Evolutionary conservation across 2,329 filamentous ascomycete genomes (phyloP), one percentile per base, ranked within the genome.

Genomic region (Claviceps digitariae): DNA sequence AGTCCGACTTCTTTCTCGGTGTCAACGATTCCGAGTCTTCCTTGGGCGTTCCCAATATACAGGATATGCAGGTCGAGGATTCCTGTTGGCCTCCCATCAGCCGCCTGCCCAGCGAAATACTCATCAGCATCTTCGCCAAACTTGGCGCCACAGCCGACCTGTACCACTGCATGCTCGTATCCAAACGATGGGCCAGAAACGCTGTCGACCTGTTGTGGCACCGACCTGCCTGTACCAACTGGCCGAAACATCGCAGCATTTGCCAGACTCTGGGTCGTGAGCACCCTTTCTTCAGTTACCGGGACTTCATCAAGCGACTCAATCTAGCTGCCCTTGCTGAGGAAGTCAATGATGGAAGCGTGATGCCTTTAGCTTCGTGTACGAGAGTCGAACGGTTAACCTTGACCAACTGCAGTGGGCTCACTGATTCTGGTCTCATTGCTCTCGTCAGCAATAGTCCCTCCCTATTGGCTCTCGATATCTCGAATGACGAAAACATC

Each of bases 161-260:
- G 60, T 79, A 89, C 60, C 84, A 83, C 69, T 94, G 87, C 69
- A 90, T 97, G 87, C 75, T 93, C 58, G 90, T 95, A n/a, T 96
- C 85, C 64, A 90, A 90, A 69, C 82, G 85, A 57, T 98, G 93
- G 93, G 87, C 93, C 29, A 78, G 86, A 57, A 96, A 96, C 65
- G 85, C 87, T 51, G 93, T 97, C 60, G 91, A 93, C 58, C 78
- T 95, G 59, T 77, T 98, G 23, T 98, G 93, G 93, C 90, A 96
- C 68, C 81, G 93, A 41, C 93, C 93, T 1, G 83, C 88, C 29
- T 97, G 93, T 72, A 90, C 86, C 62, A 88, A 83, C 61, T 96
- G 89, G 86, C 70, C 76, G 13, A 90, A 90, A 64, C 82, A 96
- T 62, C 75, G 82, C 62, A 84, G 74, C 59, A 93, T 98, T 59